A percentile compares a stretch with the other conserved stretches of the same genome.
phyloP scores from a whole-genome alignment of 305 asterid genomes.

The Fraxinus ornus region DNA sequence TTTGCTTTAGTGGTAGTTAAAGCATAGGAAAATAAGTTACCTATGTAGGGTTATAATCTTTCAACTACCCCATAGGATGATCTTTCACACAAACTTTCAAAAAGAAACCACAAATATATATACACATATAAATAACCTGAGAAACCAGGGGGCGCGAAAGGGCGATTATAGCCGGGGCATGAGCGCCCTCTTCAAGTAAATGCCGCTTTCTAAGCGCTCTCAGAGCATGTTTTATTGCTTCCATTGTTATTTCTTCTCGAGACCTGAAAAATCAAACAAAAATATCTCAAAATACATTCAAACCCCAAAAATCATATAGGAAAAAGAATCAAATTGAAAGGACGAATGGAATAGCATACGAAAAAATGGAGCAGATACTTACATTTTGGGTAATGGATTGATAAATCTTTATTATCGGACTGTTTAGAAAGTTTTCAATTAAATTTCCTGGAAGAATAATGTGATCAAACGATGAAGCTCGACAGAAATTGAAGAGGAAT shows the following conservation, averaged over 20 bases:
- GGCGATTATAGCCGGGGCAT: slow-evolving; percentile 77
- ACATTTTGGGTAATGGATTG: slow-evolving; percentile 26
- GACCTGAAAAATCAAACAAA: slow-evolving; percentile 45
- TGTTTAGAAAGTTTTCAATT: slow-evolving; percentile 11
- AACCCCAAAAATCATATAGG: background rate
- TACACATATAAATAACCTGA: slow-evolving; percentile 45
- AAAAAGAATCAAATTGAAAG: background rate
- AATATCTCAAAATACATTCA: background rate
- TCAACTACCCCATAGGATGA: background rate
- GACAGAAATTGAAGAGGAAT: background rate
- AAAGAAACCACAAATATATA: background rate
- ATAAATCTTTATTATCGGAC: slow-evolving; percentile 21
- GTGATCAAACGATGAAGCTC: background rate
- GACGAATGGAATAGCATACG: background rate
- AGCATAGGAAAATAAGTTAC: background rate
- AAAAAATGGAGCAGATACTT: background rate
- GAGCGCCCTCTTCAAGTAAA: slow-evolving; percentile 90
- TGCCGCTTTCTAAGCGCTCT: slow-evolving; percentile 77
- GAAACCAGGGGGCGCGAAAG: slow-evolving; percentile 70
- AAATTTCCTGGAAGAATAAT: background rate
- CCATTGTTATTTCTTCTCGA: slow-evolving; percentile 47
- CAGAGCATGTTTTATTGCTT: slow-evolving; percentile 76
- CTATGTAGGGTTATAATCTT: background rate
- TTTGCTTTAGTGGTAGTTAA: background rate
- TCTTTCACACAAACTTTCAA: background rate